Evolutionary conservation across 305 asterid genomes (phyloP).

Genomic region (Coffea humblotiana): DNA sequence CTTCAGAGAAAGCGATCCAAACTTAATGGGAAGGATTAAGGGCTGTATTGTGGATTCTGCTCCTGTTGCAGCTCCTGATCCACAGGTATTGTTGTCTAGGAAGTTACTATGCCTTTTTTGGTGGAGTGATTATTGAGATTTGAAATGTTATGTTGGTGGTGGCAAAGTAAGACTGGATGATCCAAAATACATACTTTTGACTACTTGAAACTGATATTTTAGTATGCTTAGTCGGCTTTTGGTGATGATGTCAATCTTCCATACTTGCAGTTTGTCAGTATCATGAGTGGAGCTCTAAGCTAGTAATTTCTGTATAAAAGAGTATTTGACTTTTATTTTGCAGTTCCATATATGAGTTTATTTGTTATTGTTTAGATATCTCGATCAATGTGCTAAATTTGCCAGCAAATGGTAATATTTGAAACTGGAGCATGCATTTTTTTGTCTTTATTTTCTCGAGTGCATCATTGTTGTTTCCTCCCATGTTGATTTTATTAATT

Average conservation of each 20-base stretch:
- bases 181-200: neutral
- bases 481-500: neutral
- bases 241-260: neutral
- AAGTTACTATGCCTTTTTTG: neutral
- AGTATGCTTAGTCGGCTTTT: neutral
- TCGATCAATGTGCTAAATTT: neutral
- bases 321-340: neutral
- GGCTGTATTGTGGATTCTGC: constrained; percentile 95
- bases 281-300: neutral
- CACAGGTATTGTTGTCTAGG: constrained; percentile 56
- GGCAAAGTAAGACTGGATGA: neutral
- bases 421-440: neutral
- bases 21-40: constrained; percentile 56
- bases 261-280: neutral
- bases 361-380: neutral
- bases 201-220: neutral
- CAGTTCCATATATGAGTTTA: neutral
- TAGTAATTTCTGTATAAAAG: neutral
- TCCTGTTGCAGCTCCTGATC: constrained; percentile 82
- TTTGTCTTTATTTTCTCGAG: neutral
- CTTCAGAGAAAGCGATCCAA: constrained; percentile 59
- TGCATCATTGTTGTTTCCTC: neutral
- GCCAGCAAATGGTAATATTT: neutral
- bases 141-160: neutral
- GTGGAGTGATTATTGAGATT: neutral